phyloP scores from a whole-genome alignment of 2,329 filamentous ascomycete genomes.

The Chaetomiaceae sp. region DNA sequence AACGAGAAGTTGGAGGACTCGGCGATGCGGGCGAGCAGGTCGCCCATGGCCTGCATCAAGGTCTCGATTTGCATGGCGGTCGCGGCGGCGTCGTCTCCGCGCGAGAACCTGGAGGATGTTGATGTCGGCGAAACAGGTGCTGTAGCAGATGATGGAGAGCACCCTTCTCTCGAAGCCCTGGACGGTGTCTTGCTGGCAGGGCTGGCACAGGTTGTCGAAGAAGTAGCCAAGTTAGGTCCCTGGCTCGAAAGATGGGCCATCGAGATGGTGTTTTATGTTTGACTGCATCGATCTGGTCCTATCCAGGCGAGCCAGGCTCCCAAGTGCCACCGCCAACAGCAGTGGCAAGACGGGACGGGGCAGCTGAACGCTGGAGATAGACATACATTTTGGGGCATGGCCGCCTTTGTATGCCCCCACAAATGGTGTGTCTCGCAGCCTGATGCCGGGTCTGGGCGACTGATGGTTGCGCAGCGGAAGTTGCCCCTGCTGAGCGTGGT shows the following conservation, averaged over 20 bases:
- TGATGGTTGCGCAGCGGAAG: constrained; percentile 19
- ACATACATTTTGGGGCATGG: constrained; percentile 4
- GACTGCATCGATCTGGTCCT: not conserved
- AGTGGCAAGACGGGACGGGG: not conserved
- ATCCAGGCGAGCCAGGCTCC: not conserved
- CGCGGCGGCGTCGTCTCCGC: not conserved
- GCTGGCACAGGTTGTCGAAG: constrained; percentile 29
- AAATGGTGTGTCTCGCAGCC: not conserved
- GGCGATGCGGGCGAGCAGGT: constrained; percentile 24
- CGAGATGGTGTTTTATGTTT: constrained; percentile 1
- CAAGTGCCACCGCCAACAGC: not conserved
- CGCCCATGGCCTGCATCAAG: constrained; percentile 20
- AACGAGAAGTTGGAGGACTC: constrained; percentile 20
- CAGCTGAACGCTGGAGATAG: constrained; percentile 11
- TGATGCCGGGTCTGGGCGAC: constrained; percentile 14
- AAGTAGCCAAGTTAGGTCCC: constrained; percentile 3
- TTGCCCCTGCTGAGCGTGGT: too few species aligned
- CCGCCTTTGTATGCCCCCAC: constrained; percentile 11
- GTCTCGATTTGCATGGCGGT: constrained; percentile 25
- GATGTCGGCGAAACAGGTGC: constrained; percentile 29
- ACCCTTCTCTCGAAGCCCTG: constrained; percentile 28
- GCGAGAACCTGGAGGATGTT: constrained; percentile 26
- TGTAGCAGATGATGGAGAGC: constrained; percentile 30
- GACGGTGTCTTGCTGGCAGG: constrained; percentile 29
- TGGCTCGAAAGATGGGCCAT: constrained; percentile 1